Evolutionary conservation across 768 basidiomycete genomes (phyloP).

Genomic region (Russula griseocarnosa): DNA sequence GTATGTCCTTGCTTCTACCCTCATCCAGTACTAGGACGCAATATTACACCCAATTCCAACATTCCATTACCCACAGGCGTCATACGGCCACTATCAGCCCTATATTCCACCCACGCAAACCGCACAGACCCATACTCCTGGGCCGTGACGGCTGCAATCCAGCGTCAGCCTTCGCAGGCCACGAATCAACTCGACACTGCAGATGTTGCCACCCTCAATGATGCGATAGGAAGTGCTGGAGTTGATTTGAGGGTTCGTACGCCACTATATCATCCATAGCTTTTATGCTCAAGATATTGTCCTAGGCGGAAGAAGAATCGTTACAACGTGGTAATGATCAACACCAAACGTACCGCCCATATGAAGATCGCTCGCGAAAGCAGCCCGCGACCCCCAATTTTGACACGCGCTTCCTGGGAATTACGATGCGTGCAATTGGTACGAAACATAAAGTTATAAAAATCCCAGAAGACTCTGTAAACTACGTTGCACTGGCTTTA

Average conservation of each 20-base stretch:
- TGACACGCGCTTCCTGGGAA: constrained; percentile 58
- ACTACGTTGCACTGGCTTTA: constrained; percentile 75
- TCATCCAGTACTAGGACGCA: constrained; percentile 18
- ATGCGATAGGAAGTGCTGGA: constrained; percentile 81
- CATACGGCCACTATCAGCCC: constrained; percentile 35
- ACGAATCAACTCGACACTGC: constrained; percentile 48
- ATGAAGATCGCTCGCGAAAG: constrained; percentile 76
- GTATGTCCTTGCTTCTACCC: constrained; percentile 2
- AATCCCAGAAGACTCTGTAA: constrained; percentile 66
- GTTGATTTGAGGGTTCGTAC: constrained; percentile 71
- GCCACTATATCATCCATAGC: background rate
- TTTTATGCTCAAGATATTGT: constrained; percentile 1
- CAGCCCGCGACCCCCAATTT: constrained; percentile 69
- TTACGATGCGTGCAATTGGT: constrained; percentile 65
- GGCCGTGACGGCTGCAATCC: constrained; percentile 11
- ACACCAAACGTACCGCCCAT: constrained; percentile 58
- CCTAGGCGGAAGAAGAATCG: constrained; percentile 80
- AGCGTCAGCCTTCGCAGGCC: constrained; percentile 15
- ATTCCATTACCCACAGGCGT: constrained; percentile 31
- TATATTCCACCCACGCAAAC: constrained; percentile 28
- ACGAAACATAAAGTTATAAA: constrained; percentile 63
- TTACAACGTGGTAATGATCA: constrained; percentile 63
- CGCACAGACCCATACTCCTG: constrained; percentile 31
- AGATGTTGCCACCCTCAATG: constrained; percentile 76
- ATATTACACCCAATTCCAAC: constrained; percentile 29